Evolutionary conservation across 768 basidiomycete species (phyloP).

Genomic region (Boletus eberwhitei): DNA sequence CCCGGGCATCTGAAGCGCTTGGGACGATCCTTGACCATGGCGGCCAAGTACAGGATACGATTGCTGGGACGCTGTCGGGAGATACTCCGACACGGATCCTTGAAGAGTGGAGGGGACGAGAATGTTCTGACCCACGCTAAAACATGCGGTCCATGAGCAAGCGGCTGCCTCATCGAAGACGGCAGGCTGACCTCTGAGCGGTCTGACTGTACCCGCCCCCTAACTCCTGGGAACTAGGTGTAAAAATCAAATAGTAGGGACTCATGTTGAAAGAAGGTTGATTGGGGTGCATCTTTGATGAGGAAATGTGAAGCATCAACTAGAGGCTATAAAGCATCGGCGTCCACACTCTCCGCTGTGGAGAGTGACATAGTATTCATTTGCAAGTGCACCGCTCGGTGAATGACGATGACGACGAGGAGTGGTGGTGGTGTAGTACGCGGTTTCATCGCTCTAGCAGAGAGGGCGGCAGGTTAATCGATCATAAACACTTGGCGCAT

Average conservation of each 20-base stretch:
- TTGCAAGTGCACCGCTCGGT: constrained; percentile 16
- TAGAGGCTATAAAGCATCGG: constrained; percentile 21
- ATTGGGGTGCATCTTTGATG: constrained; percentile 22
- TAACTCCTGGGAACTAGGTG: neutral
- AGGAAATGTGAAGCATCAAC: constrained; percentile 11
- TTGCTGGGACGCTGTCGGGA: neutral
- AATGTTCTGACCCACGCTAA: constrained; percentile 11
- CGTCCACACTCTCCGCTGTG: constrained; percentile 12
- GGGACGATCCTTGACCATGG: neutral
- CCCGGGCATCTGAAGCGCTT: neutral
- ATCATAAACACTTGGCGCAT: constrained; percentile 17
- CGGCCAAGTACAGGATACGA: constrained; percentile 3
- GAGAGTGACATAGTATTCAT: constrained; percentile 20
- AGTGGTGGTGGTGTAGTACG: constrained; percentile 22
- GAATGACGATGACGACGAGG: constrained; percentile 25
- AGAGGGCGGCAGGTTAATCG: constrained; percentile 18
- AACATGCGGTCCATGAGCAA: constrained; percentile 7
- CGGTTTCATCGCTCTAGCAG: constrained; percentile 22
- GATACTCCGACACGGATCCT: neutral
- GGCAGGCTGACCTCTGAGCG: constrained; percentile 14
- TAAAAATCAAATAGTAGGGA: constrained; percentile 11
- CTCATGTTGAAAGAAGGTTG: constrained; percentile 18
- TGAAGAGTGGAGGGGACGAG: neutral
- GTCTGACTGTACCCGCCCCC: neutral
- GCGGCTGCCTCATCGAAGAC: constrained; percentile 1